These are phyloP conservation scores for Ambrosiella xylebori DNA, from an alignment of 2,329 filamentous ascomycete species.

Conservation along the genomic window DNA sequence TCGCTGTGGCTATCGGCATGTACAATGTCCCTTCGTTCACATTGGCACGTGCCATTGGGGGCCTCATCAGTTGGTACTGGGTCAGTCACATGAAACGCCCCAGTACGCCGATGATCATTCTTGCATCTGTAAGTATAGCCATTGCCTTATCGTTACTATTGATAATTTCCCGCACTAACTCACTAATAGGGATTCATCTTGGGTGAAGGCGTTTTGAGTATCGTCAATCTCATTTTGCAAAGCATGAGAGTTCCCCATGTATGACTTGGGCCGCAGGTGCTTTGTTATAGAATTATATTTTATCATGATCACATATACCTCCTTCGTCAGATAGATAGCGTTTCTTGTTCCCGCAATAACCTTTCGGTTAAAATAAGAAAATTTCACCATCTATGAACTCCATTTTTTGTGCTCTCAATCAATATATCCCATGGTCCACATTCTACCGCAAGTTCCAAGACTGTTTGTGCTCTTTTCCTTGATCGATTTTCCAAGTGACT, in stretches of 20 bases:
- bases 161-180: too few relatives aligned
- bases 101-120: conserved; percentile 70
- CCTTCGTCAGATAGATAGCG: neutral
- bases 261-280: conserved; percentile 19
- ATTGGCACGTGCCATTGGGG: conserved; percentile 69
- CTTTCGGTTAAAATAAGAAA: neutral
- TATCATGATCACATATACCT: neutral
- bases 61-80: conserved; percentile 64
- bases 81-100: conserved; percentile 30
- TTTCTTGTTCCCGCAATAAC: neutral
- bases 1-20: conserved; percentile 93
- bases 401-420: neutral
- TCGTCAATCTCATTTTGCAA: conserved; percentile 72
- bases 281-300: neutral
- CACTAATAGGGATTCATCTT: conserved; percentile 58
- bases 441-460: conserved; percentile 28
- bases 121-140: conserved; percentile 43
- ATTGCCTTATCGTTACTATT: too few relatives aligned
- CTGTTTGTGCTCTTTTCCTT: conserved; percentile 26
- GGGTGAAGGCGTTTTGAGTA: conserved; percentile 81
- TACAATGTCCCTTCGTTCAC: conserved; percentile 97
- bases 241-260: conserved; percentile 61
- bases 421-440: neutral
- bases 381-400: neutral
- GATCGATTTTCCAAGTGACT: conserved; percentile 40